phyloP scores from a whole-genome alignment of 352 stramenopile genomes.

The Phytophthora ohioensis region DNA sequence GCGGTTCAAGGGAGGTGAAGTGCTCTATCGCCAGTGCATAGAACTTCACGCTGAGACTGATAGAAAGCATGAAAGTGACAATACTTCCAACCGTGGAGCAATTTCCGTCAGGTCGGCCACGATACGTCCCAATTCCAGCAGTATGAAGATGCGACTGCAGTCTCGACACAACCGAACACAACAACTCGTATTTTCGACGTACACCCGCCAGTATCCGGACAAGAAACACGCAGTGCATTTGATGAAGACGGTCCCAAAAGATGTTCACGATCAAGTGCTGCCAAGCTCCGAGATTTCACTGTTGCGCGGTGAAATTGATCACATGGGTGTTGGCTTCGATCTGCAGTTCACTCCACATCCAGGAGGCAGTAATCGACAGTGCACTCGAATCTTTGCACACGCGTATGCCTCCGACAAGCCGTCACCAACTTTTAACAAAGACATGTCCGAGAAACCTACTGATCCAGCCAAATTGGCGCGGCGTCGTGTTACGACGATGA shows the following conservation, averaged over 20 bases:
- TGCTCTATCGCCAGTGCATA: conserved; percentile 57
- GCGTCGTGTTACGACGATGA: conserved; percentile 52
- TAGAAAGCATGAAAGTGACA: conserved; percentile 8
- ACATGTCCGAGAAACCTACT: conserved; percentile 12
- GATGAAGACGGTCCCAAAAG: conserved; percentile 64
- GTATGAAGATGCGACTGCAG: conserved; percentile 35
- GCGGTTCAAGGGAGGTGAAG: conserved; percentile 55
- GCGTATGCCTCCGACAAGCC: conserved; percentile 52
- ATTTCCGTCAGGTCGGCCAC: conserved; percentile 49
- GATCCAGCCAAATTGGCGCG: conserved; percentile 37
- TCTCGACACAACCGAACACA: conserved; percentile 51
- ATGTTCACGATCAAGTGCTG: conserved; percentile 61
- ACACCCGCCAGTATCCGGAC: conserved; percentile 31
- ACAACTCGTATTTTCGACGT: conserved; percentile 60
- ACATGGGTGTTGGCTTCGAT: conserved; percentile 62
- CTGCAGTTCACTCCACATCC: conserved; percentile 43
- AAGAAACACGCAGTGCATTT: conserved; percentile 51
- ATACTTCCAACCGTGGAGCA: conserved; percentile 9
- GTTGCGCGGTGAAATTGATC: conserved; percentile 42
- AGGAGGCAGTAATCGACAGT: conserved; percentile 44
- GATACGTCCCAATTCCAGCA: conserved; percentile 34
- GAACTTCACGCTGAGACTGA: no score
- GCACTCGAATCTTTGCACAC: conserved; percentile 52
- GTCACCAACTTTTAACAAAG: conserved; percentile 36
- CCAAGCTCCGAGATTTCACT: conserved; percentile 42